Base-by-base conservation (phyloP, 2,329 filamentous ascomycete genomes). In the Aspergillus neotritici region DNA sequence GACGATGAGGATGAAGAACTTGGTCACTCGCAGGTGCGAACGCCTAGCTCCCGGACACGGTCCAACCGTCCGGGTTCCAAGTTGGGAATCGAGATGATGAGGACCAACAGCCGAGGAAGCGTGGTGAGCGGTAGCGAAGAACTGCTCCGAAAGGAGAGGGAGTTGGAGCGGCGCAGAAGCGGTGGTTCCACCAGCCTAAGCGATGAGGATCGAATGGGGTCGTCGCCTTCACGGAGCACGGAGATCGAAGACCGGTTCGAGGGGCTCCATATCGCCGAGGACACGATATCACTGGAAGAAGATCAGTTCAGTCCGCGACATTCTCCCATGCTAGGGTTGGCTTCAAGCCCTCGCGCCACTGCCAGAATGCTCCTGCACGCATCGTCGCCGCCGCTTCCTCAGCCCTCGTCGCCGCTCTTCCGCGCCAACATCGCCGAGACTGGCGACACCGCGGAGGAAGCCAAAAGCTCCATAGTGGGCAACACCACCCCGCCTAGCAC, bases 71-170 rank as follows among this genome's bases (percentile, higher is more conserved):
- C 86, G 10, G 86, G 84, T 41, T 95, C 89, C 0, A 96, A 95
- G 65, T 78, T 97, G 2, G 89, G 89, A 2, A 93, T 89, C 38
- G 91, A 97, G 65, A 96, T 97, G 91, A 91, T 96, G 87, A 82
- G 91, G 37, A 94, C 91, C 14, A 94, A 95, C 64, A 95, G 88
- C 60, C 85, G 91, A 56, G 91, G 94, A 37, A 95, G 90, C 58
- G 79, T 87, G 28, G 70, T 73, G 31, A 72, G 69, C 42, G 68
- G 65, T 39, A 63, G 63, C 38, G 70, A 72, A 34, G 69, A 72
- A 30, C 48, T 62, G 6, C 44, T 65, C 30, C 59, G 56, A 37
- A 62, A 56, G 47, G 64, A 61, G 49, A 61, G 55, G 33, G 65
- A 67, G 30, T 45, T 66, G 31, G 62, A 61, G 43, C 58, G 60